phyloP scores from a whole-genome alignment of 2,329 filamentous ascomycete species.

The Hypoxylon sp. region DNA sequence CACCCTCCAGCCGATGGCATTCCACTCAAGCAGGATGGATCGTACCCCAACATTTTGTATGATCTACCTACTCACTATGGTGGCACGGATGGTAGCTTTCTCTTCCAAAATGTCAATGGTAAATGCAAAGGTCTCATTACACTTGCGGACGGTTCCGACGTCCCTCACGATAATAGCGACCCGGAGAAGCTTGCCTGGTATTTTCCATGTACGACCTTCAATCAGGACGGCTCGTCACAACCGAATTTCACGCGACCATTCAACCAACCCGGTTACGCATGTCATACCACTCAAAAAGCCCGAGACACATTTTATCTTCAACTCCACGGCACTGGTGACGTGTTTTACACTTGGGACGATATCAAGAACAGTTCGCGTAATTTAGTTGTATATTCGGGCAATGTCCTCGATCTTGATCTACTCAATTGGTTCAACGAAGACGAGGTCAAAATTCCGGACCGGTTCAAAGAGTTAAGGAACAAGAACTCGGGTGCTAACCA shows the following conservation, averaged over 20 bases:
- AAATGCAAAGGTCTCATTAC: constrained; percentile 94
- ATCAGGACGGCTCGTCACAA: constrained; percentile 88
- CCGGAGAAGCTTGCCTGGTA: constrained; percentile 87
- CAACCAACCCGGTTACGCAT: constrained; percentile 84
- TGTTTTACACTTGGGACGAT: constrained; percentile 97
- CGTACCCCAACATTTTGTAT: constrained; percentile 84
- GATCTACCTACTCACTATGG: constrained; percentile 86
- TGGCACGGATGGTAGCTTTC: constrained; percentile 94
- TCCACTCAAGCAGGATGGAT: constrained; percentile 64
- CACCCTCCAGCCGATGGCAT: constrained; percentile 89
- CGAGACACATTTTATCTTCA: constrained; percentile 82
- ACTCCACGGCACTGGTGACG: constrained; percentile 80
- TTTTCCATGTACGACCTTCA: constrained; percentile 92
- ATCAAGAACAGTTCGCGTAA: constrained; percentile 91
- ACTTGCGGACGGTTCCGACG: constrained; percentile 76
- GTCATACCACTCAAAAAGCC: constrained; percentile 81
- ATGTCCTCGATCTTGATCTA: constrained; percentile 90
- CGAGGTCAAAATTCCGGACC: constrained; percentile 80
- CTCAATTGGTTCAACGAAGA: constrained; percentile 90
- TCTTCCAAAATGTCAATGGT: constrained; percentile 99
- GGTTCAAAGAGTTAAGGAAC: constrained; percentile 85
- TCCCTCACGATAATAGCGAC: constrained; percentile 80
- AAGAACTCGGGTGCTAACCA: constrained; percentile 72
- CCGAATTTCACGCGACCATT: constrained; percentile 81
- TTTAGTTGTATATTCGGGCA: constrained; percentile 93